phyloP scores from a whole-genome alignment of 495 filamentous ascomycete genomes.

The Aspergillus heteromorphus region DNA sequence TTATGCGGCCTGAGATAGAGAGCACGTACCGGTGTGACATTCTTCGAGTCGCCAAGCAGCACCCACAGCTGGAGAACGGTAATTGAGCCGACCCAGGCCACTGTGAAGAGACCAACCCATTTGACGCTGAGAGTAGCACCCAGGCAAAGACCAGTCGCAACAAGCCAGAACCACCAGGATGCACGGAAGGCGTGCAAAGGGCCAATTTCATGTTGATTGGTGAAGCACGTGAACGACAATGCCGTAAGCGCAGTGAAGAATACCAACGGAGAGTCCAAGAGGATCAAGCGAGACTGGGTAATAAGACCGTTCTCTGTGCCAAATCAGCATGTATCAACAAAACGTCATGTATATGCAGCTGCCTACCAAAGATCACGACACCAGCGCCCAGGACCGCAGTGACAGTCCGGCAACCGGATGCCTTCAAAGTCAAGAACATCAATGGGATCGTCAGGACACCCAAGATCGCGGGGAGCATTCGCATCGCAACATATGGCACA shows the following conservation, averaged over 20 bases:
- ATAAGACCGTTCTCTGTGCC: constrained; percentile 82
- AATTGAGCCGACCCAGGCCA: constrained; percentile 93
- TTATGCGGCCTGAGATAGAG: neutral
- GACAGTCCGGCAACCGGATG: constrained; percentile 77
- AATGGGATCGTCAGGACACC: constrained; percentile 82
- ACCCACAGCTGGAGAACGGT: constrained; percentile 92
- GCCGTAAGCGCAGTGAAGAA: constrained; percentile 91
- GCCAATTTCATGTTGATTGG: constrained; percentile 93
- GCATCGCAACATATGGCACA: constrained; percentile 97
- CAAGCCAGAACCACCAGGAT: constrained; percentile 98
- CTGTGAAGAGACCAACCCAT: constrained; percentile 98
- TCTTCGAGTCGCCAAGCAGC: constrained; percentile 79
- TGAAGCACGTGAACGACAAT: constrained; percentile 85
- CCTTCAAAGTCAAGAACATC: constrained; percentile 93
- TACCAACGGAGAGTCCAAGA: constrained; percentile 92
- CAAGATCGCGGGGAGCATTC: constrained; percentile 81
- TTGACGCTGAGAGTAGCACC: constrained; percentile 94
- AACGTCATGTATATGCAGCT: constrained; percentile 1
- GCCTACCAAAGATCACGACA: constrained; percentile 81
- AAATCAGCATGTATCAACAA: constrained; percentile 5
- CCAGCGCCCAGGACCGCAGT: constrained; percentile 77
- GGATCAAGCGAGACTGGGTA: constrained; percentile 89
- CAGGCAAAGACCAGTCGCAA: constrained; percentile 75
- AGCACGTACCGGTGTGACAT: constrained; percentile 62
- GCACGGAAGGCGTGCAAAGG: constrained; percentile 77